These are phyloP conservation scores for Chlamydomonas sphaeroides DNA, from an alignment of 139 green algal species.

Conservation along the genomic window DNA sequence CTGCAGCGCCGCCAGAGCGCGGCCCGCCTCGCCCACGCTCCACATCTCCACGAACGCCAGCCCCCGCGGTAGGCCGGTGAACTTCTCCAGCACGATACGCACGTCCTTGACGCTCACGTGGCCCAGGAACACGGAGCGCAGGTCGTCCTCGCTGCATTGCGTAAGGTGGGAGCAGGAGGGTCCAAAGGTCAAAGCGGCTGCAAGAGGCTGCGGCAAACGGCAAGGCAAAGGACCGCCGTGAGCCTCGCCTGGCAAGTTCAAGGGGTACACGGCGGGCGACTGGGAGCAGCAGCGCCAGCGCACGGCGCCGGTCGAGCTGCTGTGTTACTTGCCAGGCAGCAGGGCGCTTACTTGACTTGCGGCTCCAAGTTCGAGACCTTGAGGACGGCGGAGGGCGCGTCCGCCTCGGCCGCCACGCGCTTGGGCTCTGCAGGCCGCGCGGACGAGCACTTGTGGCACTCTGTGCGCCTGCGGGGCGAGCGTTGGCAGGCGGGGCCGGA, in stretches of 20 bases:
- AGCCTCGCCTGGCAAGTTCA: too few species aligned
- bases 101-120: constrained; percentile 68
- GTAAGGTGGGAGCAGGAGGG: too few species aligned
- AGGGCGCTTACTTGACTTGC: constrained; percentile 2
- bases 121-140: constrained; percentile 61
- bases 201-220: too few species aligned
- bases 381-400: constrained; percentile 69
- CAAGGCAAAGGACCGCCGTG: too few species aligned
- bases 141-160: constrained; percentile 70
- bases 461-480: constrained; percentile 70
- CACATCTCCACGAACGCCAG: constrained; percentile 42
- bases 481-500: too few species aligned
- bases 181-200: too few species aligned
- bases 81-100: constrained; percentile 78
- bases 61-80: constrained; percentile 52
- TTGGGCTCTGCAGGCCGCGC: constrained; percentile 51
- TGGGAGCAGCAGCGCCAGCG: too few species aligned
- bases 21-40: constrained; percentile 1
- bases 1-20: constrained; percentile 11
- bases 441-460: constrained; percentile 80
- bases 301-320: too few species aligned
- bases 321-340: too few species aligned
- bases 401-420: constrained; percentile 43
- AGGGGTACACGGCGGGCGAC: too few species aligned
- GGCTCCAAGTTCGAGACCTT: constrained; percentile 69